Percentiles rank a stretch among this genome's conserved stretches.
These are phyloP conservation scores for Aegilops umbellulata DNA, from an alignment of 176 grass and related monocot species.

Conservation along the genomic window DNA sequence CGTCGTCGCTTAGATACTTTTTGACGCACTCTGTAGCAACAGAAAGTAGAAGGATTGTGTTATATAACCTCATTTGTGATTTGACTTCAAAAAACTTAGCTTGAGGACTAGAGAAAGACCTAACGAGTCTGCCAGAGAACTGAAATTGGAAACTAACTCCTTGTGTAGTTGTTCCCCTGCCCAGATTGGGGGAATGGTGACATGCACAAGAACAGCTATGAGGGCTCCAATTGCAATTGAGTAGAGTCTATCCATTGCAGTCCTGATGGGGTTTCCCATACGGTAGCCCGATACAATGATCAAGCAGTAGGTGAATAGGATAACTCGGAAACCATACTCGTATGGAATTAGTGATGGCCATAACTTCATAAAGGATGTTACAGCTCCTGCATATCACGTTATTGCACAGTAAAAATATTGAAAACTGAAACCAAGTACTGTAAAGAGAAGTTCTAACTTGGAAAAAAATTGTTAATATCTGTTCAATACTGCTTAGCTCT, in stretches of 20 bases:
- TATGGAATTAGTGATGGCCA: constrained; percentile 78
- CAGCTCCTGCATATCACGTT: constrained; percentile 51
- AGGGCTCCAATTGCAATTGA: constrained; percentile 79
- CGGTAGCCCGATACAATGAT: constrained; percentile 82
- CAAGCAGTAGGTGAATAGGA: constrained; percentile 84
- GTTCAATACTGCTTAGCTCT: background rate
- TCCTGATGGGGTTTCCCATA: constrained; percentile 73
- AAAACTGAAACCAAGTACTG: background rate
- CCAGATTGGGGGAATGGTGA: constrained; percentile 74
- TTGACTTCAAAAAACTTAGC: background rate
- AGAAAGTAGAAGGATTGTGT: constrained; percentile 12
- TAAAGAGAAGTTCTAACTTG: background rate
- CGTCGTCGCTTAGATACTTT: constrained; percentile 73
- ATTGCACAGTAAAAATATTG: constrained; percentile 19
- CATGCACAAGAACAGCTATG: constrained; percentile 71
- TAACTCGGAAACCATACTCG: constrained; percentile 80
- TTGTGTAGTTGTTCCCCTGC: constrained; percentile 79
- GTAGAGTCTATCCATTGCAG: constrained; percentile 71
- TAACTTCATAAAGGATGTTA: constrained; percentile 85
- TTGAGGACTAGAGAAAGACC: constrained; percentile 39
- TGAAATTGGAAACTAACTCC: constrained; percentile 74
- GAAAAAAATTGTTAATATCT: background rate
- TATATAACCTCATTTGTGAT: constrained; percentile 6
- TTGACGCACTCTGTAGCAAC: constrained; percentile 66
- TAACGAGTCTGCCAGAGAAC: constrained; percentile 64